These are phyloP conservation scores for Fagus sylvatica DNA, from an alignment of 306 rosid genomes.

Conservation along the genomic window DNA sequence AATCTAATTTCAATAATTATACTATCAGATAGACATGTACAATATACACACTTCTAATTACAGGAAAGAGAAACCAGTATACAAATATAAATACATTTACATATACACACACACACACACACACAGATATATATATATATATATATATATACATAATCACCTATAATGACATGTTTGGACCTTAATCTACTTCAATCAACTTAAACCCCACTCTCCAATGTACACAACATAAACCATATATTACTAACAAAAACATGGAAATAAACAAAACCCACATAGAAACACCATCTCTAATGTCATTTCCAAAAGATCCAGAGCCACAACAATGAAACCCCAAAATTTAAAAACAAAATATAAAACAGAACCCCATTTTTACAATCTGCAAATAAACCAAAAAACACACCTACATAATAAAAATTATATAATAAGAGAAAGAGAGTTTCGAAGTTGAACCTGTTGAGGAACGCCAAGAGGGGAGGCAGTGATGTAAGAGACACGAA, in stretches of 20 bases:
- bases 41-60: slow-evolving; percentile 4
- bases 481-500: slow-evolving; percentile 62
- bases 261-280: background rate
- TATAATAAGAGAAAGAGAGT: background rate
- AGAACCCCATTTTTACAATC: background rate
- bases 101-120: no score
- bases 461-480: slow-evolving; percentile 79
- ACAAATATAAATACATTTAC: no score
- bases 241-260: background rate
- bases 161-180: background rate
- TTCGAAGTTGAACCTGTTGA: slow-evolving; percentile 55
- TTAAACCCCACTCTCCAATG: background rate
- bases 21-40: background rate
- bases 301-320: background rate
- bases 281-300: background rate
- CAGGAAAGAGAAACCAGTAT: background rate
- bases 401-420: background rate
- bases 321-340: background rate
- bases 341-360: background rate
- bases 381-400: background rate
- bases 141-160: background rate
- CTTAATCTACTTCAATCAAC: background rate
- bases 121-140: no score
- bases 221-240: slow-evolving; percentile 1
- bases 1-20: background rate